Conservation (phyloP, 805 yeast species). For the Nakazawaea ernobii region DNA sequence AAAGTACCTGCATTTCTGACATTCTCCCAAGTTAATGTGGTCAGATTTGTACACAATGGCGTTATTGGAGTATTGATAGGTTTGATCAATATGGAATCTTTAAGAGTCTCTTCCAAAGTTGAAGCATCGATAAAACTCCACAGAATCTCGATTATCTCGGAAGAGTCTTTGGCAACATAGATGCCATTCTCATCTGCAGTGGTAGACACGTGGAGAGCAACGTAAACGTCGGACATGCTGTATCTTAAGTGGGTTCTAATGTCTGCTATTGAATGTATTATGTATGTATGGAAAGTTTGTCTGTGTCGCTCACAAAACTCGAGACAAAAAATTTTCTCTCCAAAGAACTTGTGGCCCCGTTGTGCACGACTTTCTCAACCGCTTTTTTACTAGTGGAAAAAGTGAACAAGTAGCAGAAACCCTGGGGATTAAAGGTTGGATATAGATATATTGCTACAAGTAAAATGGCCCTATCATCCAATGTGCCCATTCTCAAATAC, state of each 20-base stretch:
- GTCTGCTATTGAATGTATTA: too few relatives aligned
- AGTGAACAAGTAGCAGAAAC: too few relatives aligned
- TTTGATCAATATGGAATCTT: conserved; percentile 45
- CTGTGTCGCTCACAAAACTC: too few relatives aligned
- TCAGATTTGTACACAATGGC: conserved; percentile 43
- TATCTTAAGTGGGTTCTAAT: background rate
- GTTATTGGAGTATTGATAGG: conserved; percentile 67
- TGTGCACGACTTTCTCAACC: too few relatives aligned
- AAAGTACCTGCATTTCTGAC: conserved; percentile 53
- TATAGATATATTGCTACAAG: too few relatives aligned
- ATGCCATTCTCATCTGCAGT: conserved; percentile 62
- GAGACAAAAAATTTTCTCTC: too few relatives aligned
- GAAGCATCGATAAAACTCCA: conserved; percentile 59
- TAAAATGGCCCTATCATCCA: background rate
- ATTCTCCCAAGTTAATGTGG: conserved; percentile 55
- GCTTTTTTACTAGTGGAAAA: too few relatives aligned
- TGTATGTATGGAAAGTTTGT: too few relatives aligned
- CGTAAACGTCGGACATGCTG: conserved; percentile 47
- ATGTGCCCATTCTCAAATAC: conserved; percentile 1
- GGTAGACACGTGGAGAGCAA: conserved; percentile 56
- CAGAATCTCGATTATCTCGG: conserved; percentile 62
- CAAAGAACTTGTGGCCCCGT: too few relatives aligned
- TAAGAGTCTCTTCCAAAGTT: conserved; percentile 35
- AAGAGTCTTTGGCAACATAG: conserved; percentile 57
- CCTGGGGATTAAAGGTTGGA: too few relatives aligned